Conservation (phyloP, 2,329 filamentous ascomycete genomes). For the Ramichloridium luteum region DNA sequence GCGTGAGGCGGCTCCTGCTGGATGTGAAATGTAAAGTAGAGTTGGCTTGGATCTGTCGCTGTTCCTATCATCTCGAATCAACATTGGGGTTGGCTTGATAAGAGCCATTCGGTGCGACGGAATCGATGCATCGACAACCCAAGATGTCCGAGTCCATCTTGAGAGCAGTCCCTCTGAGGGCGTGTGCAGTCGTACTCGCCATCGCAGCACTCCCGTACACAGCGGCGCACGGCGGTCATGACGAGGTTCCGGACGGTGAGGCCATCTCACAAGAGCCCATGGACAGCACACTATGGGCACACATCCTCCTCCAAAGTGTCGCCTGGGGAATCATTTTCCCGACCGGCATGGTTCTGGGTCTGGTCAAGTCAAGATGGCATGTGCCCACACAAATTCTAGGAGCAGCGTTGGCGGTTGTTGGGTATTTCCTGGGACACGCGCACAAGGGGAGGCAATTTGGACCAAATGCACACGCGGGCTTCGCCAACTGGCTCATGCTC, state of each 20-base stretch:
- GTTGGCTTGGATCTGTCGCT: too few relatives aligned
- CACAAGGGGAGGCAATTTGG: conserved; percentile 83
- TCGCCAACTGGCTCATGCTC: conserved; percentile 70
- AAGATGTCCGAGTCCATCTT: too few relatives aligned
- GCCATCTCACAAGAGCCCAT: conserved; percentile 61
- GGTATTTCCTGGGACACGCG: conserved; percentile 82
- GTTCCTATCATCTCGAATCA: too few relatives aligned
- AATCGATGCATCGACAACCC: too few relatives aligned
- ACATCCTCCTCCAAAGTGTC: conserved; percentile 78
- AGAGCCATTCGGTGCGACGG: too few relatives aligned
- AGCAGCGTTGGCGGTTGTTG: conserved; percentile 62
- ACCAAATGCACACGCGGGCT: conserved; percentile 66
- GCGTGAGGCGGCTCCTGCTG: too few relatives aligned
- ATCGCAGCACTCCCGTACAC: conserved; percentile 8
- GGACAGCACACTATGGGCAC: conserved; percentile 81
- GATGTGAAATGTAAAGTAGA: too few relatives aligned
- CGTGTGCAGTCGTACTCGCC: conserved; percentile 1
- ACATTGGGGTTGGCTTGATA: too few relatives aligned
- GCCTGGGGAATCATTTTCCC: conserved; percentile 90
- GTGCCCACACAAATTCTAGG: conserved; percentile 74
- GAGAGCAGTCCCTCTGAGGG: too few relatives aligned
- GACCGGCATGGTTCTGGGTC: conserved; percentile 86
- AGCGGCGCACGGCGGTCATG: conserved; percentile 42
- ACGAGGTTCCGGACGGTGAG: conserved; percentile 54
- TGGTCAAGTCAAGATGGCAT: conserved; percentile 85